These are phyloP conservation scores for Penicillium psychrosexuale DNA, from an alignment of 2,329 filamentous ascomycete genomes.

Conservation along the genomic window DNA sequence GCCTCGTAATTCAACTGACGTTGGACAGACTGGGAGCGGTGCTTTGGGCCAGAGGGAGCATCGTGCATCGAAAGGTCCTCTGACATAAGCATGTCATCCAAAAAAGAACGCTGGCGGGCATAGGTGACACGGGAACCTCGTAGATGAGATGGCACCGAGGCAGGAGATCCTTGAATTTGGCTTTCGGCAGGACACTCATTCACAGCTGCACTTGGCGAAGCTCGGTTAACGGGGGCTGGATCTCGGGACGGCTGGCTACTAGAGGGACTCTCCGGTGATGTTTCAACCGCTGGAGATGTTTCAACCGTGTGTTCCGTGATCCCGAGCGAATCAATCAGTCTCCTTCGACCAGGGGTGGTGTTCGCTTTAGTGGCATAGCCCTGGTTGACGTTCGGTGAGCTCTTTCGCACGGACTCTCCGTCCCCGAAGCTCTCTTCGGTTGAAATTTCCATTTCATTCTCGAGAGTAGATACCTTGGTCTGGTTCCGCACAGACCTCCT, in stretches of 20 bases:
- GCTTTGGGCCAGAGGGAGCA: background rate
- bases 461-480: background rate
- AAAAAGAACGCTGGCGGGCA: slow-evolving; percentile 56
- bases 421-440: background rate
- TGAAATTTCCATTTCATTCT: background rate
- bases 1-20: slow-evolving; percentile 2
- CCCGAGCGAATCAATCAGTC: slow-evolving; percentile 36
- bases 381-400: background rate
- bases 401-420: background rate
- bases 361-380: slow-evolving; percentile 1
- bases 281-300: slow-evolving; percentile 6
- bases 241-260: slow-evolving; percentile 13
- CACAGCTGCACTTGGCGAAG: slow-evolving; percentile 2
- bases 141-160: slow-evolving; percentile 21
- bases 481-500: background rate
- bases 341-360: slow-evolving; percentile 28
- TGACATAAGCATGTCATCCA: slow-evolving; percentile 48
- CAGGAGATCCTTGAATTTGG: slow-evolving; percentile 10
- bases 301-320: slow-evolving; percentile 12
- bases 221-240: slow-evolving; percentile 5
- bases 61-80: slow-evolving; percentile 11
- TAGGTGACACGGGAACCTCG: slow-evolving; percentile 55
- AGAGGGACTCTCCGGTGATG: slow-evolving; percentile 5
- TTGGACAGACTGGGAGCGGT: slow-evolving; percentile 3
- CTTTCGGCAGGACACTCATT: slow-evolving; percentile 5